Conservation (phyloP, 306 rosid genomes). For the Cajanus cajan region DNA sequence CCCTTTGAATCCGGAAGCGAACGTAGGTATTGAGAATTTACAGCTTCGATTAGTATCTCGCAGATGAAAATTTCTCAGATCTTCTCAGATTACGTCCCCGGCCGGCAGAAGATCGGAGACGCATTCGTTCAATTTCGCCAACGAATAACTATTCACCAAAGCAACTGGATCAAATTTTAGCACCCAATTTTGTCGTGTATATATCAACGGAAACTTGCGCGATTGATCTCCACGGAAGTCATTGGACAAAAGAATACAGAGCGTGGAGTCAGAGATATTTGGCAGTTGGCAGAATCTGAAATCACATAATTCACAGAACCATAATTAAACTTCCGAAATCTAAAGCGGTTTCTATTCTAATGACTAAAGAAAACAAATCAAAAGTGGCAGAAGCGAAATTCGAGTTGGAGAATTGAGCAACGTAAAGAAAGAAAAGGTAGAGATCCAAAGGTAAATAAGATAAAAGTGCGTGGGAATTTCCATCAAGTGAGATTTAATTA, state of each 20-base stretch:
- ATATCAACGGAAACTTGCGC: conserved; percentile 4
- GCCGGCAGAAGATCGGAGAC: conserved; percentile 49
- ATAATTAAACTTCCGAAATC: conserved; percentile 16
- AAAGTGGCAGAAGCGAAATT: conserved; percentile 23
- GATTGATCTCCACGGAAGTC: background rate
- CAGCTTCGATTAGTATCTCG: conserved; percentile 16
- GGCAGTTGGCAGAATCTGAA: conserved; percentile 44
- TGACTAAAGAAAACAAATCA: background rate
- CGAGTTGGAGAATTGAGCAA: conserved; percentile 20
- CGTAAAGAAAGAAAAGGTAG: background rate
- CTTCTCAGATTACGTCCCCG: conserved; percentile 22
- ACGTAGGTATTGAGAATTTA: background rate
- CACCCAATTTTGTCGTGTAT: background rate
- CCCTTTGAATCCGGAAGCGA: conserved; percentile 7
- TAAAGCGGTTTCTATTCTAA: background rate
- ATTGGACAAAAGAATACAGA: background rate
- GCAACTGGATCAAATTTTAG: conserved; percentile 15
- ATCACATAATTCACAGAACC: conserved; percentile 28
- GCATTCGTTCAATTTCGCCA: conserved; percentile 45
- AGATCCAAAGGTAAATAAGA: background rate
- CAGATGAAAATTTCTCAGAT: conserved; percentile 39
- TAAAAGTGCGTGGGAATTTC: background rate
- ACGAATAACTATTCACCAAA: background rate
- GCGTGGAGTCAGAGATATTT: conserved; percentile 22
- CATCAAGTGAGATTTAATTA: no score